These are phyloP conservation scores for Colletotrichum sublineola DNA, from an alignment of 2,329 filamentous ascomycete species.

Conservation along the genomic window DNA sequence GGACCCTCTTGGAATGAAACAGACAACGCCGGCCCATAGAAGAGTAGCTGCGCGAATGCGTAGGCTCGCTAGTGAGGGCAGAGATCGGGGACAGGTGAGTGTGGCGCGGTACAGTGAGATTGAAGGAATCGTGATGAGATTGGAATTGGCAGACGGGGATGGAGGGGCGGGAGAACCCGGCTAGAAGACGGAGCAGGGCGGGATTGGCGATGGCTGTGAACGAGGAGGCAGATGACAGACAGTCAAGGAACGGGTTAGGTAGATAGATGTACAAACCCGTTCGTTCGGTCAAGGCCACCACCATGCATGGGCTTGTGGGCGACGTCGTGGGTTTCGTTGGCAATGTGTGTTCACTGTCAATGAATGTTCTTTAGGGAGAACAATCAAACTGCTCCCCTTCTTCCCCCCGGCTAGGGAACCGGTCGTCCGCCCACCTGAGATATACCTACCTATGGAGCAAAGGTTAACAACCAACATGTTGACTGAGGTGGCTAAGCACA, in stretches of 20 bases:
- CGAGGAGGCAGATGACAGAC: neutral
- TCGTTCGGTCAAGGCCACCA: neutral
- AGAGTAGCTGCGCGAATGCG: too few species aligned
- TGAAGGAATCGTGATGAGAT: neutral
- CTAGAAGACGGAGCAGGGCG: neutral
- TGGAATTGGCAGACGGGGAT: neutral
- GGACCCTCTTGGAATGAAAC: neutral
- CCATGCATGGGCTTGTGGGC: neutral
- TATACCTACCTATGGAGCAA: too few species aligned
- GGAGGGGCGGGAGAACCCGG: conserved; percentile 8
- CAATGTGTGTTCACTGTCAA: neutral
- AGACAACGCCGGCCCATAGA: neutral
- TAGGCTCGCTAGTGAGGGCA: neutral
- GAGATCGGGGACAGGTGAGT: neutral
- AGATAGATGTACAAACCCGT: neutral
- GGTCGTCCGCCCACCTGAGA: too few species aligned
- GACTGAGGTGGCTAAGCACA: neutral
- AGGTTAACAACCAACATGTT: neutral
- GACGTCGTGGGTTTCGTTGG: neutral
- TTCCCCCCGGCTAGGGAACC: too few species aligned
- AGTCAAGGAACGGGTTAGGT: neutral
- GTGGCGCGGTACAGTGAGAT: conserved; percentile 1
- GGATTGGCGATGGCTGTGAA: neutral
- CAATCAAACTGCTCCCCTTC: too few species aligned
- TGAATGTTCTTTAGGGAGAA: neutral